phyloP scores from a whole-genome alignment of 331 rosid genomes.

The Prunus yedoensis region DNA sequence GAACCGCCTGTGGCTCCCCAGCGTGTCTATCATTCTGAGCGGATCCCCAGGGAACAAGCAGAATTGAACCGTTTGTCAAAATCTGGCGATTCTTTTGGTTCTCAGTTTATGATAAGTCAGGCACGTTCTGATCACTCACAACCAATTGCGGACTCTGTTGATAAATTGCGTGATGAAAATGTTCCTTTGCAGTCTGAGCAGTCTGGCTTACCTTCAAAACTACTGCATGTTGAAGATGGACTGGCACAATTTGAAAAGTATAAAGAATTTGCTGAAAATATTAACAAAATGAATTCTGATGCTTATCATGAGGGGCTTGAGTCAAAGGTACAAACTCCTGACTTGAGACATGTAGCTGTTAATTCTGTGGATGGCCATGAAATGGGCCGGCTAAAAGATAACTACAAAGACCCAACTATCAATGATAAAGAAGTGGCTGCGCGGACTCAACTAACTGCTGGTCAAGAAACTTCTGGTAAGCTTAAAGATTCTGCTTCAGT shows the following conservation, averaged over 20 bases:
- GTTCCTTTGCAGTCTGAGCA: slow-evolving; percentile 31
- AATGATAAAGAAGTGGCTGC: slow-evolving; percentile 27
- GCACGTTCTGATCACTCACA: slow-evolving; percentile 37
- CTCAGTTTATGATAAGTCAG: slow-evolving; percentile 44
- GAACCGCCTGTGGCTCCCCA: slow-evolving; percentile 43
- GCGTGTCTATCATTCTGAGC: slow-evolving; percentile 46
- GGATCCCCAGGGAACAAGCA: slow-evolving; percentile 51
- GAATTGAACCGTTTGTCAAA: slow-evolving; percentile 53
- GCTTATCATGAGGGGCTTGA: slow-evolving; percentile 33
- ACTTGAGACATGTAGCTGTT: slow-evolving; percentile 6
- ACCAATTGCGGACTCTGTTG: slow-evolving; percentile 28
- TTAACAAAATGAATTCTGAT: slow-evolving; percentile 24
- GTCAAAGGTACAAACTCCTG: slow-evolving; percentile 25
- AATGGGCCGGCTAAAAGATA: slow-evolving; percentile 24
- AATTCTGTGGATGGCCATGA: slow-evolving; percentile 24
- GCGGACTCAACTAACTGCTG: slow-evolving; percentile 22
- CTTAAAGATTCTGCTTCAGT: slow-evolving; percentile 24
- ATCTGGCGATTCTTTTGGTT: slow-evolving; percentile 49
- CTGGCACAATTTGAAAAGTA: slow-evolving; percentile 16
- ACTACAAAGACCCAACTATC: slow-evolving; percentile 24
- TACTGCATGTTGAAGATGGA: slow-evolving; percentile 36
- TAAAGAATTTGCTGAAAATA: slow-evolving; percentile 25
- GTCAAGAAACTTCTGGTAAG: slow-evolving; percentile 27
- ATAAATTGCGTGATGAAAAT: slow-evolving; percentile 36
- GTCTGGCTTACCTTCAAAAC: slow-evolving; percentile 31